Conservation (phyloP, 768 basidiomycete species). For the Neoboletus brunneissimus region DNA sequence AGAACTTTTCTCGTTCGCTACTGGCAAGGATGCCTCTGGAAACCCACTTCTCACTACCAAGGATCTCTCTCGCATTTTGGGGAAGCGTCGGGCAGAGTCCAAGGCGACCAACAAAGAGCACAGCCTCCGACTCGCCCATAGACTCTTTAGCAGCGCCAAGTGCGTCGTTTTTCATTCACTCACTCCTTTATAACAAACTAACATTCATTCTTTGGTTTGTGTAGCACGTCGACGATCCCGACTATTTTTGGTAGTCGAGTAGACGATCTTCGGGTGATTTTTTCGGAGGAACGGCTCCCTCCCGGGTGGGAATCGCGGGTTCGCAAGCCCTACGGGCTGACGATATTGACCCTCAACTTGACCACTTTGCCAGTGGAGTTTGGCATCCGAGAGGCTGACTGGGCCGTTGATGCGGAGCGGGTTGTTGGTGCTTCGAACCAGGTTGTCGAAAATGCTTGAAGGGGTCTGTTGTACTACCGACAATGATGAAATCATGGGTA, state of each 20-base stretch:
- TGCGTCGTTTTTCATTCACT: slow-evolving; percentile 31
- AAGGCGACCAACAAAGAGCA: slow-evolving; percentile 54
- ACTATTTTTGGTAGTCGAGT: slow-evolving; percentile 63
- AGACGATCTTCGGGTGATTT: slow-evolving; percentile 48
- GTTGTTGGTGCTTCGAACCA: background rate
- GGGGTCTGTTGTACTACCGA: background rate
- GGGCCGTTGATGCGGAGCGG: background rate
- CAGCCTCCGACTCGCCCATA: slow-evolving; percentile 49
- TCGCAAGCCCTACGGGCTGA: slow-evolving; percentile 52
- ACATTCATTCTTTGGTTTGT: background rate
- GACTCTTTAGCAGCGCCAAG: slow-evolving; percentile 67
- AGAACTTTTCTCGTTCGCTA: slow-evolving; percentile 55
- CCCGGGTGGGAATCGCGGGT: slow-evolving; percentile 68
- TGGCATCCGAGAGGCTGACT: slow-evolving; percentile 16
- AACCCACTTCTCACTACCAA: slow-evolving; percentile 48
- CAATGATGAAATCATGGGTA: background rate
- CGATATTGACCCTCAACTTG: slow-evolving; percentile 52
- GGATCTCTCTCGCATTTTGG: slow-evolving; percentile 56
- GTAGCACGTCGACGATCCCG: background rate
- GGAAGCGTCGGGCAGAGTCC: slow-evolving; percentile 61
- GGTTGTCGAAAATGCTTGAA: background rate
- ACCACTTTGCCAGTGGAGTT: background rate
- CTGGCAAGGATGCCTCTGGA: slow-evolving; percentile 53
- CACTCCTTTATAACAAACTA: background rate
- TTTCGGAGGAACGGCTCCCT: slow-evolving; percentile 66